A percentile compares a stretch with the other conserved stretches of the same genome.
phyloP scores from a whole-genome alignment of 345 rosid genomes.

The Brassica cretica region DNA sequence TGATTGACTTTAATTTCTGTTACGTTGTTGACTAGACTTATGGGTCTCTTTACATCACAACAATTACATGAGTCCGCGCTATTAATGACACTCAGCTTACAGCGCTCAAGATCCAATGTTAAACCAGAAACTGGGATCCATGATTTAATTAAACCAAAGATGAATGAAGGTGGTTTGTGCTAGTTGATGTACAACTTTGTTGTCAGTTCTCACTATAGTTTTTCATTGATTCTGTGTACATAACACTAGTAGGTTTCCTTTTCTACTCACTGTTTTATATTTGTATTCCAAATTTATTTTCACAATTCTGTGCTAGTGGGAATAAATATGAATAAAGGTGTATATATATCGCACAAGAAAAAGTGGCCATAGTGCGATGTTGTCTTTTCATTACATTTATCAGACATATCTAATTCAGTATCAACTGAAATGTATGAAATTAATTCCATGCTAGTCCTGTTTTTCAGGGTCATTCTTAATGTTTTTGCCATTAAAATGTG shows the following conservation, averaged over 20 bases:
- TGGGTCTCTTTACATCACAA: too few relatives aligned
- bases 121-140: slow-evolving; percentile 27
- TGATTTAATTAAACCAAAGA: slow-evolving; percentile 24
- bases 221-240: slow-evolving; percentile 12
- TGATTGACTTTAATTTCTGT: slow-evolving; percentile 45
- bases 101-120: slow-evolving; percentile 34
- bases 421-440: too few relatives aligned
- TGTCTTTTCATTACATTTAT: too few relatives aligned
- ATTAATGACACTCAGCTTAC: slow-evolving; percentile 56
- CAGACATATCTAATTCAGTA: too few relatives aligned
- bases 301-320: not conserved
- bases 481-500: slow-evolving; percentile 11
- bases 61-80: too few relatives aligned
- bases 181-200: not conserved
- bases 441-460: not conserved
- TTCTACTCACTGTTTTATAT: slow-evolving; percentile 7
- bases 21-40: slow-evolving; percentile 53
- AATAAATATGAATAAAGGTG: not conserved
- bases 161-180: not conserved
- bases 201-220: slow-evolving; percentile 1
- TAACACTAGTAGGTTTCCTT: slow-evolving; percentile 1
- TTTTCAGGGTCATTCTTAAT: slow-evolving; percentile 14
- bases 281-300: not conserved
- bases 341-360: not conserved
- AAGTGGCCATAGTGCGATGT: not conserved